Evolutionary conservation across 208 protist species (phyloP).

Genomic region (Leishmania turanica): DNA sequence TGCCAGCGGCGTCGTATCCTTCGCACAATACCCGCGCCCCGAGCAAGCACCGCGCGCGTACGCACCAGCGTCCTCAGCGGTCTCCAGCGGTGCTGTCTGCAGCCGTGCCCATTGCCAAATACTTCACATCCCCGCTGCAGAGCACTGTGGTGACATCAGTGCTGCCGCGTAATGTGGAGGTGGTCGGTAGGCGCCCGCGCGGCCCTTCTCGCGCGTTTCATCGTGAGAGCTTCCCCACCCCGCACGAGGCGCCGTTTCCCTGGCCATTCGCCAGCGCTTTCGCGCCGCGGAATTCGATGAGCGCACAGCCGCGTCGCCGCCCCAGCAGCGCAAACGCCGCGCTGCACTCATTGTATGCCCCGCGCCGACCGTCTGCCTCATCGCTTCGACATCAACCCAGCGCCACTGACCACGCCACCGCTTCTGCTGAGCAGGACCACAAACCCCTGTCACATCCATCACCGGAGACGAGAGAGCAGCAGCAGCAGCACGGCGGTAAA

Average conservation of each 20-base stretch:
- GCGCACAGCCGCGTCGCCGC: not conserved
- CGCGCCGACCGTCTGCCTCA: not conserved
- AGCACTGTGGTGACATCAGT: constrained; percentile 69
- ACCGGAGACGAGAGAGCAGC: not conserved
- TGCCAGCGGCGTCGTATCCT: not conserved
- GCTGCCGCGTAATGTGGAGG: constrained; percentile 52
- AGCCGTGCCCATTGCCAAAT: not conserved
- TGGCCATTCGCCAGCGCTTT: not conserved
- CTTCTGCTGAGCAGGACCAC: not conserved
- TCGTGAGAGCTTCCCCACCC: not conserved
- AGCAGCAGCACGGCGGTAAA: not conserved
- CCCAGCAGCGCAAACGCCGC: constrained; percentile 13
- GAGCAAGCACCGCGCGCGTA: not conserved
- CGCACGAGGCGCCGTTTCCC: not conserved
- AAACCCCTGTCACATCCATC: not conserved
- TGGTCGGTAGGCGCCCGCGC: constrained; percentile 19
- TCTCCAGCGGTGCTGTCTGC: not conserved
- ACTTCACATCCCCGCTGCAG: constrained; percentile 20
- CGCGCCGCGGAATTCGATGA: not conserved
- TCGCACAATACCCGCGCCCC: not conserved
- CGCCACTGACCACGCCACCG: not conserved
- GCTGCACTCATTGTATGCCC: constrained; percentile 8
- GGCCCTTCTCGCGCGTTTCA: not conserved
- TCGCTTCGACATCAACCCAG: not conserved
- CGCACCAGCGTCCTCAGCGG: constrained; percentile 6